phyloP scores from a whole-genome alignment of 768 basidiomycete species.

The Daedaleopsis sinensis region DNA sequence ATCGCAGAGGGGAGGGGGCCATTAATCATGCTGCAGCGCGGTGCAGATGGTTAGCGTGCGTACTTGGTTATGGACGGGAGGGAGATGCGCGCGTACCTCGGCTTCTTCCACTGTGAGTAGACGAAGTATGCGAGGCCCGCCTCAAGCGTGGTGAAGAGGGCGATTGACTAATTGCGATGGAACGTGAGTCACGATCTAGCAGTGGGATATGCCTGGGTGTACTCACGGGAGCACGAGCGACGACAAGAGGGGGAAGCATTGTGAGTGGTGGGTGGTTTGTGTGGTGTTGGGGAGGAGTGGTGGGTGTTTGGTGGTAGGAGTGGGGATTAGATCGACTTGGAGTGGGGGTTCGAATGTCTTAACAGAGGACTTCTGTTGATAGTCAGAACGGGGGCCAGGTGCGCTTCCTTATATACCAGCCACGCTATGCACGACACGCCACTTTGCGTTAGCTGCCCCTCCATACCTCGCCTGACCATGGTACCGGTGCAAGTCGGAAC shows the following conservation, averaged over 20 bases:
- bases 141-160: conserved; percentile 29
- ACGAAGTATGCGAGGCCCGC: conserved; percentile 25
- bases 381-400: conserved; percentile 12
- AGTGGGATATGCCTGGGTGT: too few species aligned
- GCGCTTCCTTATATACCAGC: conserved; percentile 14
- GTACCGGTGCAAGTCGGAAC: conserved; percentile 21
- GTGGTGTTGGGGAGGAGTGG: conserved; percentile 1
- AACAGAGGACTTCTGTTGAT: conserved; percentile 21
- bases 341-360: conserved; percentile 4
- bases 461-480: neutral
- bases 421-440: neutral
- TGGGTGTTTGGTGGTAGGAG: conserved; percentile 2
- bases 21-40: conserved; percentile 5
- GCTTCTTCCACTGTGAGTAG: conserved; percentile 27
- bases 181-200: neutral
- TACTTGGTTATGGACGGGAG: neutral
- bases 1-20: conserved; percentile 25
- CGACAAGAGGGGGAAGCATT: conserved; percentile 19
- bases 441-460: neutral
- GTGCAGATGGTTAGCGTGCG: neutral
- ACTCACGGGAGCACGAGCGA: conserved; percentile 27
- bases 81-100: conserved; percentile 21
- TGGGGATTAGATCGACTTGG: conserved; percentile 2
- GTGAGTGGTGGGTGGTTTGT: conserved; percentile 3
- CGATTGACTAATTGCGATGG: conserved; percentile 19